Conservation (phyloP, 2,329 filamentous ascomycete species). For the Sporothrix globosa region DNA sequence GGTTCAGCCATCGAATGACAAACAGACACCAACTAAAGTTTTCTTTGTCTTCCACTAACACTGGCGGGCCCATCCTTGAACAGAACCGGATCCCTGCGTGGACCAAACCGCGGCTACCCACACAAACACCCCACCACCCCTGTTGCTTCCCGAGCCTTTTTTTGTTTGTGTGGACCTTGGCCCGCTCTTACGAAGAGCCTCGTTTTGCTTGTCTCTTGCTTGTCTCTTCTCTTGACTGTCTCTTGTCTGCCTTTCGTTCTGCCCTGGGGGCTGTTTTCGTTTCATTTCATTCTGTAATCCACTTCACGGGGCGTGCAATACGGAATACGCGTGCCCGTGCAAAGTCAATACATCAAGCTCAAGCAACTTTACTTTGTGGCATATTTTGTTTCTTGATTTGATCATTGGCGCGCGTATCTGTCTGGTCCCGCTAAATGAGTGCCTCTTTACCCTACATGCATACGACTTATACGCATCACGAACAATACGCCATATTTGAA, state of each 20-base stretch:
- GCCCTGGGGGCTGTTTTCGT: conserved; percentile 12
- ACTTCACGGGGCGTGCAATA: too few relatives aligned
- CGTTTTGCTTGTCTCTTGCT: neutral
- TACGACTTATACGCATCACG: conserved; percentile 15
- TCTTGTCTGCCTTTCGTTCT: conserved; percentile 4
- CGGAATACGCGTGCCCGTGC: conserved; percentile 1
- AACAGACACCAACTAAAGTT: too few relatives aligned
- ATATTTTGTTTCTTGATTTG: neutral
- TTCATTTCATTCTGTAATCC: neutral
- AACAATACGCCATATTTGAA: neutral
- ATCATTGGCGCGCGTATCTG: neutral
- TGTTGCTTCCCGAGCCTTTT: neutral
- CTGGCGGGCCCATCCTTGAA: conserved; percentile 14
- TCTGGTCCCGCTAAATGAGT: conserved; percentile 9
- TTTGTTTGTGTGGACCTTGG: neutral
- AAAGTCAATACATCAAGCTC: neutral
- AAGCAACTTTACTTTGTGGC: too few relatives aligned
- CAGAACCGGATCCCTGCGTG: neutral
- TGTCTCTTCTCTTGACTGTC: too few relatives aligned
- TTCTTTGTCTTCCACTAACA: neutral
- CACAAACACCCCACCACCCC: conserved; percentile 6
- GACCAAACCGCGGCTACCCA: conserved; percentile 4
- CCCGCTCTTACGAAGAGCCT: neutral
- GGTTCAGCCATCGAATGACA: too few relatives aligned
- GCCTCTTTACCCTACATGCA: conserved; percentile 8